phyloP scores from a whole-genome alignment of 129 eudicot genomes.

The Flaveria sonorensis region DNA sequence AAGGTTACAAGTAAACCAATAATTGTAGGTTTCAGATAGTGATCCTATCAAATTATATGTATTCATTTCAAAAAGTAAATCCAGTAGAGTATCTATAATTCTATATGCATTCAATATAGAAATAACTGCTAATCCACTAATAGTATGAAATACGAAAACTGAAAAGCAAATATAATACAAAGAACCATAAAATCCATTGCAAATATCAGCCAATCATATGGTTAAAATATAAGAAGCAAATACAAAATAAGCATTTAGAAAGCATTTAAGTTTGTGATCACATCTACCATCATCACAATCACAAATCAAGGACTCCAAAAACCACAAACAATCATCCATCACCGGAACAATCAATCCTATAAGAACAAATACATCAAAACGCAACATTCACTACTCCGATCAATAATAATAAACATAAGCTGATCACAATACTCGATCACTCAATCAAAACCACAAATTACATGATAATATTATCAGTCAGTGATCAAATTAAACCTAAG shows the following conservation, averaged over 20 bases:
- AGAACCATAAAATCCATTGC: neutral
- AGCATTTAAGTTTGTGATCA: neutral
- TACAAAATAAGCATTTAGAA: neutral
- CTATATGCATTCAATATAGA: constrained; percentile 4
- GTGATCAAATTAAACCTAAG: constrained; percentile 25
- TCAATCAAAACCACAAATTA: neutral
- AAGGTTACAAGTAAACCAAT: constrained; percentile 7
- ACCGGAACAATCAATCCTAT: constrained; percentile 4
- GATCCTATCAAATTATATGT: constrained; percentile 13
- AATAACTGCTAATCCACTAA: neutral
- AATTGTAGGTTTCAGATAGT: neutral
- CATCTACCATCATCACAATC: constrained; percentile 10
- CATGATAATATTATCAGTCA: constrained; percentile 20
- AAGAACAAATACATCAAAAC: neutral
- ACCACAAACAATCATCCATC: constrained; percentile 4
- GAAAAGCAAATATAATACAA: neutral
- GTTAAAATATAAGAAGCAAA: constrained; percentile 6
- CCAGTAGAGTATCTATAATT: neutral
- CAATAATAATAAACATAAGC: neutral
- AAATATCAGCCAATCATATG: neutral
- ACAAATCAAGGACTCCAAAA: constrained; percentile 14
- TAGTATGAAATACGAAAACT: neutral
- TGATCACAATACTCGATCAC: constrained; percentile 3
- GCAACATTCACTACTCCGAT: constrained; percentile 17
- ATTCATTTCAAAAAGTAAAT: neutral